Base-by-base conservation (phyloP, 2,329 filamentous ascomycete genomes). In the Byssothecium circinans region DNA sequence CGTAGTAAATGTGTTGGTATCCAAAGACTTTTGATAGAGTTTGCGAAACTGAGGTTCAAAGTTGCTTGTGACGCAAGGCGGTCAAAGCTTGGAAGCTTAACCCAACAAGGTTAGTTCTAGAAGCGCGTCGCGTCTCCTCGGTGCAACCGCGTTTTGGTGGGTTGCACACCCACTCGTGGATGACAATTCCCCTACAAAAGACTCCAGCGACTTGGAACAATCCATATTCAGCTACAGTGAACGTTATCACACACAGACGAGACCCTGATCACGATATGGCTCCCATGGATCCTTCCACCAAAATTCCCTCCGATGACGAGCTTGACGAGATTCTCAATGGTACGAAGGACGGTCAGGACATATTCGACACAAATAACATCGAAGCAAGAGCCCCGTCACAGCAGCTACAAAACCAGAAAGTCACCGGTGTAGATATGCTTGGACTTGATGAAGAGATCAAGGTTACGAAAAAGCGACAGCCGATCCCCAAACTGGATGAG, bases 391-490 rank as follows among this genome's bases (percentile, higher is more conserved):
- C 51, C 18, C 33, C 43, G 14, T 32, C 36, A 18, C 14, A 10
- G 20, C 15, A 27, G 36, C 25, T 40, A n/a, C 47, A 22, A 14
- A 47, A 36, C 39, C 65, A 68, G 42, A 45, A 49, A 15, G 44
- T 47, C 19, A 45, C 34, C 3, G 56, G 58, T 41, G 47, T 81
- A 57, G 77, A 79, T 22, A 78, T 76, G 8, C 74, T 95, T 2
- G 91, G 91, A 37, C 84, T 96, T 47, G 91, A 97, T 56, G 84
- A 95, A 64, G 89, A 95, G 61, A 82, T 99, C 43, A 86, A 89
- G 45, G 80, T 96, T 4, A 82, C 81, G 33, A 96, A 89, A 73
- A 87, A 87, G 60, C 81, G 85, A 29, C 81, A 84, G 52, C 89
- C 91, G 1, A 79, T 84, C 46, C 87, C 92, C 3, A 99, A 96